Conservation (phyloP, 306 rosid species). For the Albizia julibrissin region DNA sequence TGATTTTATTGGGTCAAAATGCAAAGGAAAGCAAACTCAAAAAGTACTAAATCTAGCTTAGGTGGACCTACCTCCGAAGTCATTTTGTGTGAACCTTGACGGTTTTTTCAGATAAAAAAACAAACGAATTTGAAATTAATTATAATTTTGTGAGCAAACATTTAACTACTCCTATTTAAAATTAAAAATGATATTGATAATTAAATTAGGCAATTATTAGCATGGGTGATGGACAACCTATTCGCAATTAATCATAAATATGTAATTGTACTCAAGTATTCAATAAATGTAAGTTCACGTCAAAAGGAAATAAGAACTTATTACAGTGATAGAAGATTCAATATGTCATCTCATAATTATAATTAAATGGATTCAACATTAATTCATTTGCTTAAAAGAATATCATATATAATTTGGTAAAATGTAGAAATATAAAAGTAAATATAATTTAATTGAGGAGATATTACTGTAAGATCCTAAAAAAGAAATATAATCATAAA, state of each 20-base stretch:
- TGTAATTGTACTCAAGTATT: too few relatives aligned
- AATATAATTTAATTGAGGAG: too few relatives aligned
- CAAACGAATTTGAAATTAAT: background rate
- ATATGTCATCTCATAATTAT: background rate
- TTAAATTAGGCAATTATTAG: background rate
- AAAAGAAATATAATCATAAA: too few relatives aligned
- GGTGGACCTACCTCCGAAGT: background rate
- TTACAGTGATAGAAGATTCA: background rate
- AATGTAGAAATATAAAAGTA: too few relatives aligned
- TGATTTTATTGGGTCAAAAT: constrained; percentile 3
- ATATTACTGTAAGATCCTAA: too few relatives aligned
- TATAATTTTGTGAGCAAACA: background rate
- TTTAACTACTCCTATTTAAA: background rate
- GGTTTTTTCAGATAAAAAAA: too few relatives aligned
- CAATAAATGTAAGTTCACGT: background rate
- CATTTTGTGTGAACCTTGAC: background rate
- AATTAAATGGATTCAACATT: background rate
- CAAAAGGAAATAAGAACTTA: background rate
- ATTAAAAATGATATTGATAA: background rate
- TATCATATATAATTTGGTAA: background rate
- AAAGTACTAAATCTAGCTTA: background rate
- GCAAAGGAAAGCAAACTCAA: background rate
- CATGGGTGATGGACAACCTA: background rate
- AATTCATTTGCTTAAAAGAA: background rate
- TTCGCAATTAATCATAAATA: background rate